phyloP scores from a whole-genome alignment of 2,329 filamentous ascomycete species.

The Clarireedia sp. region DNA sequence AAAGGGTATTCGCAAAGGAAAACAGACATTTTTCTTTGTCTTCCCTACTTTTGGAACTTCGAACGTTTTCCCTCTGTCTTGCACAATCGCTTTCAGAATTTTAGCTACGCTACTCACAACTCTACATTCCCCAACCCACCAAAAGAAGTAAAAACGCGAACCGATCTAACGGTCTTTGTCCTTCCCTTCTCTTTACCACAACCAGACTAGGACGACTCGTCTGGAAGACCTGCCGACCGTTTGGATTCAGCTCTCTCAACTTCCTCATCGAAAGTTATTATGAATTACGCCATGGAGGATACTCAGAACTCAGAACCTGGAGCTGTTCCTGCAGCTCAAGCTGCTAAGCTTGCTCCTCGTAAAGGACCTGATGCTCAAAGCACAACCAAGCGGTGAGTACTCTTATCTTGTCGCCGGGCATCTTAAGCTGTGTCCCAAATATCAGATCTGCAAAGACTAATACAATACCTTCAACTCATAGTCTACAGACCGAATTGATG shows the following conservation, averaged over 20 bases:
- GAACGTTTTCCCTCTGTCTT: neutral
- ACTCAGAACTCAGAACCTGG: slow-evolving; percentile 62
- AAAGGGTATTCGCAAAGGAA: neutral
- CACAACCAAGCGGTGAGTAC: slow-evolving; percentile 65
- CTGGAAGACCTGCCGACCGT: slow-evolving; percentile 2
- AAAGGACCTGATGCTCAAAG: slow-evolving; percentile 60
- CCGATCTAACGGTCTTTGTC: slow-evolving; percentile 16
- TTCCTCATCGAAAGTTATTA: slow-evolving; percentile 11
- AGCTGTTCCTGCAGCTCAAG: slow-evolving; percentile 41
- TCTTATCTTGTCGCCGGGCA: neutral
- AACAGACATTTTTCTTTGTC: slow-evolving; percentile 1
- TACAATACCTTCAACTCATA: slow-evolving; percentile 31
- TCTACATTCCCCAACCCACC: slow-evolving; percentile 7
- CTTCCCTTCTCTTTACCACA: slow-evolving; percentile 8
- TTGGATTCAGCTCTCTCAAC: neutral
- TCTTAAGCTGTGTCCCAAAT: neutral
- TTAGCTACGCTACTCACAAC: neutral
- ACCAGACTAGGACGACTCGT: neutral
- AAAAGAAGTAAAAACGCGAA: neutral
- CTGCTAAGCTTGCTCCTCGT: slow-evolving; percentile 52
- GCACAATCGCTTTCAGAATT: slow-evolving; percentile 18
- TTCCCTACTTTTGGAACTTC: neutral
- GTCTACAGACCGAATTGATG: slow-evolving; percentile 96
- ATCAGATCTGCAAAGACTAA: neutral
- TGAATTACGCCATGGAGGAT: slow-evolving; percentile 44